Base-by-base conservation (phyloP, 2,329 filamentous ascomycete genomes). In the Pseudogymnoascus sp. region DNA sequence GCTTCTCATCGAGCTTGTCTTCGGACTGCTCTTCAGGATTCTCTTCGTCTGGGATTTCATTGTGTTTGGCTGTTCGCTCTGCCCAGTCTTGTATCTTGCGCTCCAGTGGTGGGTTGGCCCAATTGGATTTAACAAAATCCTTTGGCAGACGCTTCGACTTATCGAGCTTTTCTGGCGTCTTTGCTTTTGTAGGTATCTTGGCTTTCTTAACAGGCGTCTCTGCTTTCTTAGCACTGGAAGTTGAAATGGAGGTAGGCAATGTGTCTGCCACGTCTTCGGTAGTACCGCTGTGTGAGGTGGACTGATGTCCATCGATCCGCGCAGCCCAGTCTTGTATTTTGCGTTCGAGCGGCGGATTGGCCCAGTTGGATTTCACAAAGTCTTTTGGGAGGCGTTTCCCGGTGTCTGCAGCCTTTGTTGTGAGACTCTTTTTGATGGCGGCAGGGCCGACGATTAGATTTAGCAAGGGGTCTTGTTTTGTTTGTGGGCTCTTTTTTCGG, bases 81-180 rank as follows among this genome's bases (percentile, higher is more conserved):
- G 84, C 84, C 86, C 85, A 88, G 59, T 85, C 82, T 66, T 82
- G 80, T 66, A 88, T 82, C 72, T 87, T 88, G 67, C 76, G 82
- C 56, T 83, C 78, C 3, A 85, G 77, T 0, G 82, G 74, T 2
- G 84, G 83, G 67, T 85, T 86, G 36, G 77, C 76, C 5, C 79
- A 77, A 1, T 82, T 81, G 21, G 77, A 77, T 63, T 80, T 77
- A 12, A 85, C 71, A 66, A 87, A 87, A 65, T 85, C 79, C 68
- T 83, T 85, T 0, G 84, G 84, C n/a, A 87, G 78, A 77, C n/a
- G 73, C 68, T 11, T 70, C 67, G 9, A 72, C 11, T 73, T 72
- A 65, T 75, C 77, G 64, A 76, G 78, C 0, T 79, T 74, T 7
- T 80, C 75, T 63, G 74, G 80, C 64, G 79, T 81, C 65, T 80